Evolutionary conservation across 140 eudicot species (phyloP), one percentile per base, ranked within the genome.

Genomic region (Flaveria floridana): DNA sequence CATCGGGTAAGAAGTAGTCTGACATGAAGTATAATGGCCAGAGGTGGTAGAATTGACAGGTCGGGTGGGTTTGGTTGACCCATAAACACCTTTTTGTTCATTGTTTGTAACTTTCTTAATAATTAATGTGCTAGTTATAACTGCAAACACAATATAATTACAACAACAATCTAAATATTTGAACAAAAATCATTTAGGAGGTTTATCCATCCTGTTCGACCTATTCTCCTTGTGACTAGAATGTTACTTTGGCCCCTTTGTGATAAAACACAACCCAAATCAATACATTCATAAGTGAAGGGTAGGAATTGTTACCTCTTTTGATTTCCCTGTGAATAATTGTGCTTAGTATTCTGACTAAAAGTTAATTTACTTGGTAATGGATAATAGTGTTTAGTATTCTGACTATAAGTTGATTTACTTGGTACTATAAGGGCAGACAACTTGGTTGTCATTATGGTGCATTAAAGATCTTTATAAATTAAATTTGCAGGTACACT

Each of bases 401-500:
- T 59, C 1, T 59, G 39, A 10, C 16, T n/a, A 59, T 10, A 23
- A 34, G 26, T 65, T 65, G 39, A 65, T n/a, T n/a, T 65, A 65
- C 16, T 10, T 39, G 53, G 34, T 66, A 18, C 16, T 66, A 42
- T 41, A 19, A 41, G 18, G 51, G 26, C 39, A 11, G 7, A 3
- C 41, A 65, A 37, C 16, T 2, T 55, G 70, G 70, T 47, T 42
- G 52, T 28, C 25, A 9, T 9, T 23, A 44, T 21, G 74, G 30
- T 64, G 69, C 25, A 10, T 34, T 25, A 74, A 65, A 67, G 51
- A 39, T 39, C 7, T 79, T 55, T 42, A 13, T 25, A 70, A 66
- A 18, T 7, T 21, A 34, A 74, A 80, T 55, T 59, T 79, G 39
- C 79, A 93, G 99, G 99, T 93, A 93, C 83, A 85, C 84, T 34